phyloP scores from a whole-genome alignment of 2,329 filamentous ascomycete genomes.

The Diaporthe capsici region DNA sequence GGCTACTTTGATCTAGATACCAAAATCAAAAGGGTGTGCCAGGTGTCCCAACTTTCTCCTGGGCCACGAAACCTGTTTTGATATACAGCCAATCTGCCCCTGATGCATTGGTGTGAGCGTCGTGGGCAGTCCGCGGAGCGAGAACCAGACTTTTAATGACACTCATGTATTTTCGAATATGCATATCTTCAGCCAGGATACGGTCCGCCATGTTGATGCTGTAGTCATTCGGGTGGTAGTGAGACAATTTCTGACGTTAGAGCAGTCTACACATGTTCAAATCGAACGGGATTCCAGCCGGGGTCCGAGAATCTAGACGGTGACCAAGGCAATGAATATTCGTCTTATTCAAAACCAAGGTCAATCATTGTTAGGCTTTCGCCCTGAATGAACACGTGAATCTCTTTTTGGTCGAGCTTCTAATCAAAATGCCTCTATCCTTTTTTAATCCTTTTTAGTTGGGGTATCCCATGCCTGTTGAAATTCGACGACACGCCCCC shows the following conservation, averaged over 20 bases:
- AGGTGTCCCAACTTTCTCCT: not conserved
- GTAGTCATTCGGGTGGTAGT: not conserved
- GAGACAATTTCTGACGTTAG: no score
- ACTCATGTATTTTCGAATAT: not conserved
- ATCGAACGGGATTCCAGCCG: not conserved
- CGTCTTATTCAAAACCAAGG: not conserved
- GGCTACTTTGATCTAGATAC: slow-evolving; percentile 33
- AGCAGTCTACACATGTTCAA: not conserved
- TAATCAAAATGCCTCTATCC: slow-evolving; percentile 26
- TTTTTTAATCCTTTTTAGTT: not conserved
- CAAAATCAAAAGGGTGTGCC: slow-evolving; percentile 2
- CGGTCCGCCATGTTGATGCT: not conserved
- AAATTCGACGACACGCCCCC: slow-evolving; percentile 44
- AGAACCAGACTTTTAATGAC: not conserved
- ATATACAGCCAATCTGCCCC: not conserved
- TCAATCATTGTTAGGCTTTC: not conserved
- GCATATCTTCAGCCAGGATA: not conserved
- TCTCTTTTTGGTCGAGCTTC: not conserved
- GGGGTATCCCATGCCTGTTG: slow-evolving; percentile 38
- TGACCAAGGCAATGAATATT: not conserved
- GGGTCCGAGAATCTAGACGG: not conserved
- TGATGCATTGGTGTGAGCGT: not conserved
- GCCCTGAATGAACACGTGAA: not conserved
- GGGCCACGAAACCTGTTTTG: not conserved
- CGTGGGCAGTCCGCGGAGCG: not conserved